A percentile compares a stretch with the other conserved stretches of the same genome.
These are phyloP conservation scores for Hypoxylon sp. DNA, from an alignment of 2,329 filamentous ascomycete genomes.

Conservation along the genomic window DNA sequence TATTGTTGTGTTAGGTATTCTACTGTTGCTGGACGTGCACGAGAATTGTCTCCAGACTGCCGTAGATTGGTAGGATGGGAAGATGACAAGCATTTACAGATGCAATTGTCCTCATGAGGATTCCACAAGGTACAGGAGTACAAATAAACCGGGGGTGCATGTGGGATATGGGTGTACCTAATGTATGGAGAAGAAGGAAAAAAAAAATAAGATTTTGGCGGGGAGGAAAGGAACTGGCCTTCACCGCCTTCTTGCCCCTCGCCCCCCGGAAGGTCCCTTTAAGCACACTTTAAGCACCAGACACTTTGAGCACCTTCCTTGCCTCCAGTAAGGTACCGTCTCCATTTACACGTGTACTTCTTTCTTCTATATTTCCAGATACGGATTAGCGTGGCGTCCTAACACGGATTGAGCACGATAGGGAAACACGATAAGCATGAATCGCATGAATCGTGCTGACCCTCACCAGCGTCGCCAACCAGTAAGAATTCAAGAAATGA, in stretches of 20 bases:
- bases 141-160: no score
- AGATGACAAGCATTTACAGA: conserved; percentile 1
- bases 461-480: neutral
- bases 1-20: neutral
- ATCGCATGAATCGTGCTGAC: conserved; percentile 27
- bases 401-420: neutral
- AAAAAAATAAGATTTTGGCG: neutral
- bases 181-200: no score
- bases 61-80: neutral
- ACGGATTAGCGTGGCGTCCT: conserved; percentile 16
- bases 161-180: neutral
- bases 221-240: conserved; percentile 16
- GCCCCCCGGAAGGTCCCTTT: neutral
- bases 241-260: conserved; percentile 37
- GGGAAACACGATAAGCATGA: conserved; percentile 29
- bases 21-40: neutral
- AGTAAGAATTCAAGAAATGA: conserved; percentile 19
- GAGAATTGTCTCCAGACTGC: neutral
- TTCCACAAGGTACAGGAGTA: no score
- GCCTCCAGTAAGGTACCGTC: neutral
- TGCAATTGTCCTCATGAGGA: no score
- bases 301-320: neutral
- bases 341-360: no score
- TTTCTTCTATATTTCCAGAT: conserved; percentile 11
- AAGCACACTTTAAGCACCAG: neutral